A percentile compares a stretch with the other conserved stretches of the same genome.
Conservation (phyloP, 176 grass and related monocot species). For the Rhynchospora pubera region DNA sequence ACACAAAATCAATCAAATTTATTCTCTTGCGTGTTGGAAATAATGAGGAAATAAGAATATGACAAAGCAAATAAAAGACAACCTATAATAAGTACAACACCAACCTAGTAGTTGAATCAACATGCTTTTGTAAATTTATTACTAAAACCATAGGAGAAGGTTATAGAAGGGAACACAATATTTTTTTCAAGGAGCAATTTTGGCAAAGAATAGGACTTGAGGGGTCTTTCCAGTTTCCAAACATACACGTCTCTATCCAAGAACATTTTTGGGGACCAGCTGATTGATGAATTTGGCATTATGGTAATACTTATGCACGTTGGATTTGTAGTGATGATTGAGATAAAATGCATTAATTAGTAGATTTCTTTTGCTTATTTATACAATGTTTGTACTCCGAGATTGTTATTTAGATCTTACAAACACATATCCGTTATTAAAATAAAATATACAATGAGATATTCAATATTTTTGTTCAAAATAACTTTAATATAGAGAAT, state of each 20-base stretch:
- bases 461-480: neutral
- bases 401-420: neutral
- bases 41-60: neutral
- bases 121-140: neutral
- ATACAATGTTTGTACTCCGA: no score
- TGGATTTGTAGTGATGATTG: neutral
- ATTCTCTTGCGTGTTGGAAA: neutral
- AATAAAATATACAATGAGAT: no score
- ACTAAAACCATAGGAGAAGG: neutral
- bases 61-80: neutral
- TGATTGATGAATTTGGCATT: slow-evolving; percentile 9
- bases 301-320: neutral
- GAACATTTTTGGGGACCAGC: neutral
- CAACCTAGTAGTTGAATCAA: neutral
- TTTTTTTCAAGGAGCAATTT: neutral
- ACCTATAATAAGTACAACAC: neutral
- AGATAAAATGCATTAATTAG: neutral
- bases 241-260: neutral
- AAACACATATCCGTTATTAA: neutral
- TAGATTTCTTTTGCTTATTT: neutral
- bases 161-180: neutral
- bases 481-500: neutral
- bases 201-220: neutral
- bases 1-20: neutral
- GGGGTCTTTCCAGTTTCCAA: neutral